phyloP scores from a whole-genome alignment of 148 eudicot species.

The Persicaria tinctoria region DNA sequence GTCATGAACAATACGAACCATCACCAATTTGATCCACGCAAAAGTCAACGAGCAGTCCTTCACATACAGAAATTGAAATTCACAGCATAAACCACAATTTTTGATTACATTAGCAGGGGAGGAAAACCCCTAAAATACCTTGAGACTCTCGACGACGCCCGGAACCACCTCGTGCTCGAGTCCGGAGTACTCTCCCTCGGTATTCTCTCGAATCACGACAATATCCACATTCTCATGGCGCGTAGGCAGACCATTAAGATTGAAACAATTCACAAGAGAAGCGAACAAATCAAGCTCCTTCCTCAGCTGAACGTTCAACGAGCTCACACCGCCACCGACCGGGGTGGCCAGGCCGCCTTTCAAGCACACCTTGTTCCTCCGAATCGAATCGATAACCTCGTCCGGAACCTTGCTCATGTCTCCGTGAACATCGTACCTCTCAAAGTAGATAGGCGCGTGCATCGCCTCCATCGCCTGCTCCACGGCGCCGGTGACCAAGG shows the following conservation, averaged over 20 bases:
- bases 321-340: conserved; percentile 36
- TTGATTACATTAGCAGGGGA: background rate
- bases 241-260: conserved; percentile 30
- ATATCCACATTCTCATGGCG: conserved; percentile 38
- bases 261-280: conserved; percentile 33
- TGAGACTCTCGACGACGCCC: conserved; percentile 37
- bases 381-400: conserved; percentile 31
- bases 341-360: conserved; percentile 34
- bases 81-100: background rate
- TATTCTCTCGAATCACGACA: conserved; percentile 37
- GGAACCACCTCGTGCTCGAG: conserved; percentile 44
- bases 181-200: conserved; percentile 37
- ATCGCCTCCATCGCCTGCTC: conserved; percentile 40
- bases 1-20: background rate
- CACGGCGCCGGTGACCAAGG: conserved; percentile 33
- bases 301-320: conserved; percentile 31
- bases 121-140: conserved; percentile 18
- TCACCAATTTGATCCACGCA: conserved; percentile 1
- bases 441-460: conserved; percentile 38
- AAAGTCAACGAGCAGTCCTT: conserved; percentile 5
- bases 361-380: conserved; percentile 31
- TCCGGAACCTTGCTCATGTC: conserved; percentile 28
- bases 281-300: conserved; percentile 34
- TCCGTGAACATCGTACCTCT: conserved; percentile 29
- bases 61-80: background rate